Percentiles rank a stretch among this genome's conserved stretches.
Evolutionary conservation across 345 rosid species (phyloP).

Genomic region (Barbarea vulgaris): DNA sequence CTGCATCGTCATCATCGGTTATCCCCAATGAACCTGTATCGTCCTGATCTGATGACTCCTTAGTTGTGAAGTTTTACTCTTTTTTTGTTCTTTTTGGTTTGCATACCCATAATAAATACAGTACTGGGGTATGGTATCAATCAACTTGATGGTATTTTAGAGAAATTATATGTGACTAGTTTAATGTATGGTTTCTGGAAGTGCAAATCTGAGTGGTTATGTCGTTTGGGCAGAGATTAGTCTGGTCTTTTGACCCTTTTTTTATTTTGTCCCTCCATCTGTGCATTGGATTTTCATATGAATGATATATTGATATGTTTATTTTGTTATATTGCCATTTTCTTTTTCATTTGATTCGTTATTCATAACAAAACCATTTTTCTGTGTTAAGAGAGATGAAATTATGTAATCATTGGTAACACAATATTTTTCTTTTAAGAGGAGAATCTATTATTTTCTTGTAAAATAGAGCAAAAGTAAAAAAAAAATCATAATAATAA

Average conservation of each 20-base stretch:
- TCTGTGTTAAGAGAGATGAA: not conserved
- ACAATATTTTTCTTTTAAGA: not conserved
- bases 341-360: not conserved
- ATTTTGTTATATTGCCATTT: not conserved
- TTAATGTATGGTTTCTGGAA: conserved; percentile 26
- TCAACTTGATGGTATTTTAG: conserved; percentile 4
- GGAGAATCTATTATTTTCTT: not conserved
- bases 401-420: not conserved
- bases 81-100: not conserved
- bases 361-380: not conserved
- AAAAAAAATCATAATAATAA: too few species aligned
- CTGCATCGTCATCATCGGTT: conserved; percentile 55
- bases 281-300: conserved; percentile 20
- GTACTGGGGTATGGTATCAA: conserved; percentile 13
- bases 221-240: conserved; percentile 22
- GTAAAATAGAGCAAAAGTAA: not conserved
- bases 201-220: conserved; percentile 18
- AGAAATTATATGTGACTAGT: conserved; percentile 11
- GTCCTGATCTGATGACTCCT: conserved; percentile 30
- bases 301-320: conserved; percentile 33
- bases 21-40: conserved; percentile 34
- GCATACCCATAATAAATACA: conserved; percentile 36
- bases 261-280: conserved; percentile 25
- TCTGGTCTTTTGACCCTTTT: conserved; percentile 10
- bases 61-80: conserved; percentile 1